Evolutionary conservation across 208 protist species (phyloP).

Genomic region (Leishmania tarentolae): DNA sequence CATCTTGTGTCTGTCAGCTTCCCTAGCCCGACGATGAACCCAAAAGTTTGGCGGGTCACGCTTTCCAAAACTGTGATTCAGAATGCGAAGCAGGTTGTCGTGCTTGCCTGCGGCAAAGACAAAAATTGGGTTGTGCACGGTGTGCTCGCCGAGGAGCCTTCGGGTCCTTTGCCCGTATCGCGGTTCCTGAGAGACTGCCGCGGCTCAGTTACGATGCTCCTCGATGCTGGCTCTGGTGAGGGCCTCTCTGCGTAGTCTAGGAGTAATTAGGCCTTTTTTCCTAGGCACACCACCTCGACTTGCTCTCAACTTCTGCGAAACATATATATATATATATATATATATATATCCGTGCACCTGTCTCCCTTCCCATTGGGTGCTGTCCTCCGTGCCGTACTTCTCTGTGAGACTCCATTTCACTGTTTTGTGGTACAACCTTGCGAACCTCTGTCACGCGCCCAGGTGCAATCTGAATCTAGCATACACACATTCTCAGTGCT

Average conservation of each 20-base stretch:
- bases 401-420: background rate
- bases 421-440: background rate
- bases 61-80: conserved; percentile 67
- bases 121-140: conserved; percentile 78
- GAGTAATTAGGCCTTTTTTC: too few species aligned
- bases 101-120: conserved; percentile 64
- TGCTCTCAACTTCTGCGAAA: too few species aligned
- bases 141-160: conserved; percentile 33
- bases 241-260: conserved; percentile 1
- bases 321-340: background rate
- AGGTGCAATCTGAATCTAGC: background rate
- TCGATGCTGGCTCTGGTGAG: conserved; percentile 39
- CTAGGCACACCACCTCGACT: background rate
- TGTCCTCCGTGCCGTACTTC: background rate
- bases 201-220: conserved; percentile 60
- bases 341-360: background rate
- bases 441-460: background rate
- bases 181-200: conserved; percentile 73
- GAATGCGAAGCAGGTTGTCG: conserved; percentile 66
- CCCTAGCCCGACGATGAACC: conserved; percentile 74
- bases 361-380: background rate
- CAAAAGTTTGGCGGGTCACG: conserved; percentile 83
- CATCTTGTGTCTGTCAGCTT: conserved; percentile 55
- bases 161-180: conserved; percentile 40
- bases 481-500: background rate